Base-by-base conservation (phyloP, 345 rosid species). In the Laguncularia racemosa region DNA sequence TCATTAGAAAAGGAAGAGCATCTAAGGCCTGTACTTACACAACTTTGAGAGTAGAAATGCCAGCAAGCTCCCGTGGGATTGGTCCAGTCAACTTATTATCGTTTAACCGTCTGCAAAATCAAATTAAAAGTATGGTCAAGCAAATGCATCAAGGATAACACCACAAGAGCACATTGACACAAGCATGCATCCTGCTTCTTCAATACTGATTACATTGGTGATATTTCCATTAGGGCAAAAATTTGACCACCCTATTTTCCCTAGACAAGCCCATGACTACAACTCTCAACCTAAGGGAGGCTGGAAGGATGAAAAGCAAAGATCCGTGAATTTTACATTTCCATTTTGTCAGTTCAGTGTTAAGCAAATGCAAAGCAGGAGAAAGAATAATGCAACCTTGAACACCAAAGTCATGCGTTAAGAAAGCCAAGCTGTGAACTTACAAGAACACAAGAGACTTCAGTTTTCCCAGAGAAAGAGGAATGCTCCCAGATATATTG, bases 401-500 rank as follows among this genome's bases (percentile, higher is more conserved):
- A 26, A 44, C 18, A 4, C 16, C 46, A 57, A 57, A 23, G 21
- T 4, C 20, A 46, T 6, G 33, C 38, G 18, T 19, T 14, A 21
- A 43, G 15, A 43, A 44, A 19, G 19, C 12, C 12, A 17, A 64
- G 60, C 20, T n/a, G 58, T 16, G n/a, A 19, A 48, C 95, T 84
- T 67, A 89, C 97, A 89, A 67, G 66, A 89, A 93, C 19, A 93
- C 96, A 8, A 93, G 91, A 63, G 97, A 86, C 71, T 85, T 89
- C 73, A 89, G 52, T 58, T 85, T 85, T 56, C 95, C 96, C 55
- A 93, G 58, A 17, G 95, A 81, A 16, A 76, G 68, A 59, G 99
- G 99, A 61, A 93, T 66, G 38, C 63, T 67, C 60, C 99, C 99
- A 0, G 91, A 77, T 57, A 93, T 84, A 66, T 89, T 86, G 86